phyloP scores from a whole-genome alignment of 2,329 filamentous ascomycete genomes.

The Sordariomycetes sp. region DNA sequence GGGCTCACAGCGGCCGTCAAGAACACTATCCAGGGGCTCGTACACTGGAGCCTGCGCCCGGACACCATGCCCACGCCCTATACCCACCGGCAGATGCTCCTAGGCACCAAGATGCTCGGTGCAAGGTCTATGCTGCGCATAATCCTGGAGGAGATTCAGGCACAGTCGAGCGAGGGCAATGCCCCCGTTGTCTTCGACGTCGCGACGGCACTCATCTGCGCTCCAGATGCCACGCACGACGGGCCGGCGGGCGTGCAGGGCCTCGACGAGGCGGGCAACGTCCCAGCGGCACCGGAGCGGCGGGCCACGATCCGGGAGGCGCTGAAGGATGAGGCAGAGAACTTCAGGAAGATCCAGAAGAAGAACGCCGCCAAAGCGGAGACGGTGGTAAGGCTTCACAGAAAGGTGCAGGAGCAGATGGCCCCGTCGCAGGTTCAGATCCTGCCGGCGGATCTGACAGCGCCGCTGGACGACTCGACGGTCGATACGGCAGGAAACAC shows the following conservation, averaged over 20 bases:
- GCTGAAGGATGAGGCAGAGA: conserved; percentile 46
- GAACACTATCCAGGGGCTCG: conserved; percentile 49
- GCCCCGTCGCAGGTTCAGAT: conserved; percentile 20
- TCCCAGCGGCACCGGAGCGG: conserved; percentile 27
- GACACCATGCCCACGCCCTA: conserved; percentile 51
- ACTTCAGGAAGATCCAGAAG: conserved; percentile 44
- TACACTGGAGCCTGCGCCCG: conserved; percentile 55
- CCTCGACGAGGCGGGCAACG: conserved; percentile 23
- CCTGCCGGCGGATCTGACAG: conserved; percentile 1
- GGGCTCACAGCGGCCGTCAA: conserved; percentile 49
- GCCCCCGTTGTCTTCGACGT: conserved; percentile 58
- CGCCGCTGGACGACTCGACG: neutral
- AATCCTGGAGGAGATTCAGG: conserved; percentile 57
- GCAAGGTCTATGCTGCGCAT: conserved; percentile 47
- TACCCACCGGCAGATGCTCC: conserved; percentile 60
- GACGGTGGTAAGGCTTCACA: conserved; percentile 49
- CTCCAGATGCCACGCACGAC: conserved; percentile 45
- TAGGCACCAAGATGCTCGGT: conserved; percentile 49
- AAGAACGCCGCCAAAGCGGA: conserved; percentile 48
- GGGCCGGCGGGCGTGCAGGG: conserved; percentile 20
- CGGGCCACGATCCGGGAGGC: conserved; percentile 48
- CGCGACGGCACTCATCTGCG: conserved; percentile 57
- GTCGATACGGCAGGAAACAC: neutral
- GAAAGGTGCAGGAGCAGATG: conserved; percentile 57
- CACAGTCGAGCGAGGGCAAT: conserved; percentile 48